phyloP scores from a whole-genome alignment of 2,329 filamentous ascomycete species.

The Ophiostoma himal-ulmi region DNA sequence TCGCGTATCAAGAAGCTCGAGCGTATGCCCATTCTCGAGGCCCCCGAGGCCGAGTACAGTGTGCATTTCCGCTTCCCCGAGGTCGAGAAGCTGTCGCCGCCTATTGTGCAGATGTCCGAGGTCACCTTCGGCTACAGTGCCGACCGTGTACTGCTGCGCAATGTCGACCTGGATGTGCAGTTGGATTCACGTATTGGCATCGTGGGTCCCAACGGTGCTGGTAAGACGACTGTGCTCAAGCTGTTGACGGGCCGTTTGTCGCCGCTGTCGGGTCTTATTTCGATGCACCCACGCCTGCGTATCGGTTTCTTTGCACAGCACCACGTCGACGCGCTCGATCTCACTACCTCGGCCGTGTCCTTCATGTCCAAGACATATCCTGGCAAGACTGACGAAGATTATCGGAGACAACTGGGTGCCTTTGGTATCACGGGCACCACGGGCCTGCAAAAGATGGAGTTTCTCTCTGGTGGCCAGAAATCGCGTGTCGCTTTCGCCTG shows the following conservation, averaged over 20 bases:
- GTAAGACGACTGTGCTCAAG: conserved; percentile 97
- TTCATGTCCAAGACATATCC: conserved; percentile 95
- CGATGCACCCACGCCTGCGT: conserved; percentile 78
- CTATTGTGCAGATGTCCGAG: conserved; percentile 93
- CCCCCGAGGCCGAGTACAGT: conserved; percentile 88
- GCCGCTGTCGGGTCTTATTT: conserved; percentile 74
- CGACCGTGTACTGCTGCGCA: conserved; percentile 71
- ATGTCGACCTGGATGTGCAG: conserved; percentile 94
- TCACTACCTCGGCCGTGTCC: conserved; percentile 80
- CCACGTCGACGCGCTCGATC: conserved; percentile 91
- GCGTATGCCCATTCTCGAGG: conserved; percentile 85
- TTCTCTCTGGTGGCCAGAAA: conserved; percentile 95
- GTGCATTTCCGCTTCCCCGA: conserved; percentile 97
- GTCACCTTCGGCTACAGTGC: conserved; percentile 83
- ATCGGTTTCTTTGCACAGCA: conserved; percentile 98
- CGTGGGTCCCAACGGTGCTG: conserved; percentile 97
- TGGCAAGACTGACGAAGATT: conserved; percentile 91
- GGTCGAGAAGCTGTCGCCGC: conserved; percentile 93
- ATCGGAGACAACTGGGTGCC: conserved; percentile 87
- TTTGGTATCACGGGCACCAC: conserved; percentile 90
- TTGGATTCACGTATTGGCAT: conserved; percentile 97
- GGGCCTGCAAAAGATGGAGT: conserved; percentile 88
- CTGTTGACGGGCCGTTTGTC: conserved; percentile 84
- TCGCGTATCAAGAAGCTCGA: conserved; percentile 99
- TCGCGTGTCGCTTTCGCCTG: conserved; percentile 98